Conservation (phyloP, 352 stramenopile species). For the Pythium volutum region DNA sequence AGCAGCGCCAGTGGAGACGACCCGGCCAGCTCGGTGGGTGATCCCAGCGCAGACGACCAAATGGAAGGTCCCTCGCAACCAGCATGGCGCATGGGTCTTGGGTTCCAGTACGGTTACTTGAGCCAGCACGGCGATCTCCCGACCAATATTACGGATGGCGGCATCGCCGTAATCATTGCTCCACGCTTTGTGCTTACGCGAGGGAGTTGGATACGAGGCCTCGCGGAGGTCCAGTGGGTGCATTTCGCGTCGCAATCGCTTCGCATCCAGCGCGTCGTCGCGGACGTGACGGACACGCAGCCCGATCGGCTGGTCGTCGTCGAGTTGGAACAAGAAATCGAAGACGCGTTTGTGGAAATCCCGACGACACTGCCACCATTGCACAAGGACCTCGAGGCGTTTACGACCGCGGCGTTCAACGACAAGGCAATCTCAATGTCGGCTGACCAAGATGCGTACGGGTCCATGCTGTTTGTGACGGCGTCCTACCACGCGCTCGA, state of each 20-base stretch:
- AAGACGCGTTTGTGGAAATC: neutral
- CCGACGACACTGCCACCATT: constrained; percentile 11
- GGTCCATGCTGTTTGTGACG: neutral
- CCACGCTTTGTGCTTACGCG: constrained; percentile 18
- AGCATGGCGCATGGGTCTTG: constrained; percentile 8
- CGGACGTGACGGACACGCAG: neutral
- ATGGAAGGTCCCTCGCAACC: neutral
- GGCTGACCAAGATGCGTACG: neutral
- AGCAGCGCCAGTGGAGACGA: neutral
- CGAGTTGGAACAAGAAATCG: constrained; percentile 14
- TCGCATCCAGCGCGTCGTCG: constrained; percentile 4
- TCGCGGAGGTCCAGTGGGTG: constrained; percentile 4
- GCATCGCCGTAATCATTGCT: constrained; percentile 19
- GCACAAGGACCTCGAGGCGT: constrained; percentile 7
- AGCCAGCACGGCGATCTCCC: constrained; percentile 4
- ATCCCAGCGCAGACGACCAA: neutral
- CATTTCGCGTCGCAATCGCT: constrained; percentile 9
- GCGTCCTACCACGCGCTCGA: constrained; percentile 10
- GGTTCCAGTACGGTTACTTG: constrained; percentile 9
- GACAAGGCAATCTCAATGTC: neutral
- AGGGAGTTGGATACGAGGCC: constrained; percentile 9
- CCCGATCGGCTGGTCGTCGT: constrained; percentile 17
- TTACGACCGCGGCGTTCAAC: constrained; percentile 1
- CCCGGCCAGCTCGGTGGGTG: neutral
- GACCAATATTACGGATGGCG: neutral